Base-by-base conservation (phyloP, 1,284 basidiomycete genomes). In the Pseudozyma flocculosa region DNA sequence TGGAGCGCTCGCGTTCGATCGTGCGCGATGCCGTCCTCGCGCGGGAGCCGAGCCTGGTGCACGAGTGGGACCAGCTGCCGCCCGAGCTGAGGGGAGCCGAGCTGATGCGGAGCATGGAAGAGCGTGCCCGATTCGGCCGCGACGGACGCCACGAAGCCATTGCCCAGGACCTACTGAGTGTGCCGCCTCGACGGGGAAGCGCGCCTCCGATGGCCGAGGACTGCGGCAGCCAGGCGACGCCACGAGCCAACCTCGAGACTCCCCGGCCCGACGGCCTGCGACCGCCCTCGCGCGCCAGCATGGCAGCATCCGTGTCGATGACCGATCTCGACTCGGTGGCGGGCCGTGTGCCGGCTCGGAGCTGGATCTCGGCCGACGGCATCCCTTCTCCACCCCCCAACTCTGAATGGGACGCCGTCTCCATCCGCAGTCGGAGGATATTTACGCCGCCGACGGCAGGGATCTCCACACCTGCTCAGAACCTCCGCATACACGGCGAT, bases 301-400 rank as follows among this genome's bases (percentile, higher is more conserved):
- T 64, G 15, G 37, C 47, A 11, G 45, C 53, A 5, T 55, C 51
- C 14, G 14, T 50, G 4, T 64, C 57, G 8, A 44, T 41, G 17
- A 55, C 54, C 11, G 67, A 65, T 9, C 26, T 55, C 8, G 53
- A 56, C 18, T 60, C 60, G 11, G 19, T 44, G n/a, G 36, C 30
- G 29, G 67, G 70, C 24, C 54, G 68, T 15, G 55, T 70, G 11
- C 68, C 70, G 11, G 54, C 70, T 1, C 60, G 70, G 14, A 58
- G 51, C 53, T 72, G 70, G 70, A 41, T 43, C 11, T 72, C 70
- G 2, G 53, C 50, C 18, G 40, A 54, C 10, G 61, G 64, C 24
- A 44, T 70, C 11, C 68, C 70, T 0, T 60, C 55, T 4, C 60
- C 68, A 1, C 70, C 70, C 10, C 60, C 68, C 3, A 70, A 70